Conservation (phyloP, 2,329 filamentous ascomycete genomes). For the Ophiostoma fasciatum region DNA sequence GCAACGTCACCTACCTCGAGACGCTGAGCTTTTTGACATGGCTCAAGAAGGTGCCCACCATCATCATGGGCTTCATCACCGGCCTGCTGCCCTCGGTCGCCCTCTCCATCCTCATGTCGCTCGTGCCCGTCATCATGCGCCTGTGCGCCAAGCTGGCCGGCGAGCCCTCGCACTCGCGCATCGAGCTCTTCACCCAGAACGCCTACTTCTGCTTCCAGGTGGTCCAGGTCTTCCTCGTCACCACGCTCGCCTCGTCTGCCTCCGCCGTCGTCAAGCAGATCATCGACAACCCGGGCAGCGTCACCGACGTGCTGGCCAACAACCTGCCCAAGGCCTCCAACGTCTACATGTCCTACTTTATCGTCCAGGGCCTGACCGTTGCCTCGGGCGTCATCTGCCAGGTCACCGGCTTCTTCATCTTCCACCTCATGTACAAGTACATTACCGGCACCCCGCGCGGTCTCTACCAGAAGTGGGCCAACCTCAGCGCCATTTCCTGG, state of each 20-base stretch:
- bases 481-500: slow-evolving; percentile 62
- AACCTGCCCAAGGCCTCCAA: slow-evolving; percentile 76
- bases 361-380: slow-evolving; percentile 76
- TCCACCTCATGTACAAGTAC: slow-evolving; percentile 57
- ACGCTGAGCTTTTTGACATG: slow-evolving; percentile 53
- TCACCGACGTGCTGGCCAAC: slow-evolving; percentile 50
- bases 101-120: slow-evolving; percentile 69
- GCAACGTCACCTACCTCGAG: slow-evolving; percentile 62
- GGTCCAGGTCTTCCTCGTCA: slow-evolving; percentile 73
- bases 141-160: slow-evolving; percentile 67
- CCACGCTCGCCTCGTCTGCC: slow-evolving; percentile 68
- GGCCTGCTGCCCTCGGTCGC: slow-evolving; percentile 70
- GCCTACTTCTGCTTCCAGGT: slow-evolving; percentile 85
- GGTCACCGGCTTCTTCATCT: slow-evolving; percentile 53
- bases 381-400: slow-evolving; percentile 64
- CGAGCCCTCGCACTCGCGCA: slow-evolving; percentile 60
- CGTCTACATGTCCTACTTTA: slow-evolving; percentile 91
- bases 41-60: slow-evolving; percentile 52
- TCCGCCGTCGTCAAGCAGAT: slow-evolving; percentile 52
- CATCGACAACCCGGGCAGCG: slow-evolving; percentile 42
- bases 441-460: slow-evolving; percentile 66
- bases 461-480: slow-evolving; percentile 65
- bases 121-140: slow-evolving; percentile 72
- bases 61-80: slow-evolving; percentile 69
- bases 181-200: slow-evolving; percentile 83